Conservation (phyloP, 768 basidiomycete genomes). For the Serpula lacrymans region DNA sequence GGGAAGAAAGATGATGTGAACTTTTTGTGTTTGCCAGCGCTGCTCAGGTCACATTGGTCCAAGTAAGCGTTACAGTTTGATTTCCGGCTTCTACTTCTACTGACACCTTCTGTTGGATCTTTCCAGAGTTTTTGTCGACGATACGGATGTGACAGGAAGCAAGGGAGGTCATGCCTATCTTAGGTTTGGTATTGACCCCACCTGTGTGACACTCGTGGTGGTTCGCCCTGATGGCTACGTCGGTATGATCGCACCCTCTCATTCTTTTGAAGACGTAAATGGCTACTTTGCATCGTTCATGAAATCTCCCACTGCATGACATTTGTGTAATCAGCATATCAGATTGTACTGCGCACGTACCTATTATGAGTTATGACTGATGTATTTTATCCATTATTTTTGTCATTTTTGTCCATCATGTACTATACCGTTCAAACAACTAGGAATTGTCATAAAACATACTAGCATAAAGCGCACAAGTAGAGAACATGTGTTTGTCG, state of each 20-base stretch:
- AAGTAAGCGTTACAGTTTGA: slow-evolving; percentile 27
- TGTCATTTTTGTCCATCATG: too few species aligned
- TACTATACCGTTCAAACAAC: too few species aligned
- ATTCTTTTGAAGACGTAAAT: slow-evolving; percentile 31
- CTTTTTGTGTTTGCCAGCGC: slow-evolving; percentile 30
- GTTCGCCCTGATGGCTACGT: slow-evolving; percentile 41
- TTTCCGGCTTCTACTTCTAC: neutral
- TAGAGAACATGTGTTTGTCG: too few species aligned
- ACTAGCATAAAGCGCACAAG: too few species aligned
- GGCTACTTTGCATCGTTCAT: slow-evolving; percentile 50
- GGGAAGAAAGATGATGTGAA: slow-evolving; percentile 31
- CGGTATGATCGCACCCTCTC: slow-evolving; percentile 30
- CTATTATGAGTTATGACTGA: neutral
- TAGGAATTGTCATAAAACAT: too few species aligned
- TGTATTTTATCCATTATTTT: neutral
- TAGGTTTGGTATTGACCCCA: slow-evolving; percentile 28
- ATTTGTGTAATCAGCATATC: too few species aligned
- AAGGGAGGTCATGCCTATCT: slow-evolving; percentile 33
- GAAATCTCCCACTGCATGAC: slow-evolving; percentile 16
- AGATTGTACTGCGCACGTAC: too few species aligned
- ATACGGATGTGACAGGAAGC: slow-evolving; percentile 26
- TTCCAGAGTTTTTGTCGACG: slow-evolving; percentile 34
- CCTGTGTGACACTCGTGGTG: slow-evolving; percentile 30
- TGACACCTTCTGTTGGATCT: slow-evolving; percentile 1
- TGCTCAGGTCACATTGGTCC: slow-evolving; percentile 39